Evolutionary conservation across 2,329 filamentous ascomycete species (phyloP).

Genomic region (Fusarium brachygibbosum): DNA sequence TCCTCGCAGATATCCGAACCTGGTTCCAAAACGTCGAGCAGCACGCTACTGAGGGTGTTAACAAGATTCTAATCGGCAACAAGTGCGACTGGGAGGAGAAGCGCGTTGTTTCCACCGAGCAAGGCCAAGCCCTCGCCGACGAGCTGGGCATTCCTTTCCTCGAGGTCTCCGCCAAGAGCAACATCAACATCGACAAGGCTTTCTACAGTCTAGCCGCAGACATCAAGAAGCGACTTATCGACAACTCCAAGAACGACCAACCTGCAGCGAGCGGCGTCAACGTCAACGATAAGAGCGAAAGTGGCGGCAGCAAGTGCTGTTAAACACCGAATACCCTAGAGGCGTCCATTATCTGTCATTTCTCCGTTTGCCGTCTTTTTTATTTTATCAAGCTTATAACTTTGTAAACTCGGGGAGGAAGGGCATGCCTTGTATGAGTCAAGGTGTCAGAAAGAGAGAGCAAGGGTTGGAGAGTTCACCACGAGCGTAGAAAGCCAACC

Average conservation of each 20-base stretch:
- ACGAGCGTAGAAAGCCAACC: conserved; percentile 27
- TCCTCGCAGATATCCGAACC: conserved; percentile 86
- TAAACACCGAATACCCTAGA: conserved; percentile 58
- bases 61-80: conserved; percentile 99
- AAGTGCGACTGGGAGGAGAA: conserved; percentile 99
- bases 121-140: conserved; percentile 92
- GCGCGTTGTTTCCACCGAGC: conserved; percentile 91
- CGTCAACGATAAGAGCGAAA: conserved; percentile 73
- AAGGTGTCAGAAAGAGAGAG: conserved; percentile 28
- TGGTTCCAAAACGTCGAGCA: conserved; percentile 99
- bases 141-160: conserved; percentile 98
- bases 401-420: conserved; percentile 41
- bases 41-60: conserved; percentile 97
- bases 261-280: conserved; percentile 72
- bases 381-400: conserved; percentile 45
- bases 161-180: conserved; percentile 98
- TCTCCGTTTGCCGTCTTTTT: conserved; percentile 42
- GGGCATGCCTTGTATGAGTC: conserved; percentile 32
- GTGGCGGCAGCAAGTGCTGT: conserved; percentile 80
- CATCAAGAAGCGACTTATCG: conserved; percentile 98
- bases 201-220: conserved; percentile 96
- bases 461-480: conserved; percentile 38
- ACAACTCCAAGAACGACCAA: conserved; percentile 84
- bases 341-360: conserved; percentile 41
- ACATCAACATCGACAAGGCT: conserved; percentile 99